Conservation (phyloP, 257 asterid genomes). For the Scutellaria barbata region DNA sequence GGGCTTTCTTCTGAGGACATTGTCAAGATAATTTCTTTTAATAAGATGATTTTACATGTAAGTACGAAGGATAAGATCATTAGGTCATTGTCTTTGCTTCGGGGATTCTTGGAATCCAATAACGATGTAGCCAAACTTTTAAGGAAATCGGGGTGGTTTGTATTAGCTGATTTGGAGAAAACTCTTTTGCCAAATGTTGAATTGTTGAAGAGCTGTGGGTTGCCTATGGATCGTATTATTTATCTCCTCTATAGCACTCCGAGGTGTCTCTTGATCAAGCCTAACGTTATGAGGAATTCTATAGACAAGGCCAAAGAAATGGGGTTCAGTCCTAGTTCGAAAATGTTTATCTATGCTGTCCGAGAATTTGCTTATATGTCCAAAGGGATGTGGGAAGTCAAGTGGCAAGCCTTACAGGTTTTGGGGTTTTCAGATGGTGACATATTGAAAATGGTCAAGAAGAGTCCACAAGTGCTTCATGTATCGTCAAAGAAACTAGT, state of each 20-base stretch:
- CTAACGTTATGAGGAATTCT: conserved; percentile 31
- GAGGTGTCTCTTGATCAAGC: conserved; percentile 35
- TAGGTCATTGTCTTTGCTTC: conserved; percentile 6
- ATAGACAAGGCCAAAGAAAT: conserved; percentile 28
- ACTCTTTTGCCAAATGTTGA: conserved; percentile 34
- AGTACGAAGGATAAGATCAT: background rate
- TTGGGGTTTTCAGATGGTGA: too few species aligned
- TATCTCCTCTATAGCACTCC: conserved; percentile 19
- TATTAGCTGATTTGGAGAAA: conserved; percentile 36
- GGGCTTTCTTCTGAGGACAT: conserved; percentile 4
- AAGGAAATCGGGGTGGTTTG: conserved; percentile 21
- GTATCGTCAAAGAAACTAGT: conserved; percentile 38
- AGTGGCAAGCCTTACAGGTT: too few species aligned
- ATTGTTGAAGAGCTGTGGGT: conserved; percentile 36
- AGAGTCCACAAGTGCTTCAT: background rate
- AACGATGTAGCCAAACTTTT: conserved; percentile 35
- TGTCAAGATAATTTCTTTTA: background rate
- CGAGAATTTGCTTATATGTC: too few species aligned
- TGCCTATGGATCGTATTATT: conserved; percentile 21
- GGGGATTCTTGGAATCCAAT: conserved; percentile 20
- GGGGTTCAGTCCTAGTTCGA: conserved; percentile 28
- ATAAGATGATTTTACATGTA: background rate
- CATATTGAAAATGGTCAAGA: too few species aligned
- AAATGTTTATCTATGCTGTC: conserved; percentile 17
- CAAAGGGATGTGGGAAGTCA: too few species aligned